Evolutionary conservation across 306 rosid genomes (phyloP).

Genomic region (Gleditsia sinensis): DNA sequence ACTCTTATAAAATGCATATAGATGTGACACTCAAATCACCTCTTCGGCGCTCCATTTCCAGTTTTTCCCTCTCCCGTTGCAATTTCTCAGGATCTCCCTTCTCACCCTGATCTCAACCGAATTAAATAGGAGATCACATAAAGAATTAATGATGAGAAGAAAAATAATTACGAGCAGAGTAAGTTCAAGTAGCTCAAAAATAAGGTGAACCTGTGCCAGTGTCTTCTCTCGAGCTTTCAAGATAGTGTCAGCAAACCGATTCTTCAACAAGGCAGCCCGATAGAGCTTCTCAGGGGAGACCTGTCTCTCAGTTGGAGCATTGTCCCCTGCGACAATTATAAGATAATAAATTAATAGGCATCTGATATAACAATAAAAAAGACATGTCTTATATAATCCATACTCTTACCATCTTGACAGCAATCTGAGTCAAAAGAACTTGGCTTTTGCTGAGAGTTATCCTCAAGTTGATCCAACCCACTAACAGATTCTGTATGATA

Average conservation of each 20-base stretch:
- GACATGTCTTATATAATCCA: conserved; percentile 6
- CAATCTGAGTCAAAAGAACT: conserved; percentile 53
- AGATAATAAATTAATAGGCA: conserved; percentile 32
- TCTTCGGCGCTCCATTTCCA: conserved; percentile 71
- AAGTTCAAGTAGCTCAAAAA: conserved; percentile 26
- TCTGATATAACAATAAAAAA: conserved; percentile 17
- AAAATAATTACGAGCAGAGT: conserved; percentile 10
- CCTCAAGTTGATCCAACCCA: conserved; percentile 77
- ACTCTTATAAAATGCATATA: conserved; percentile 8
- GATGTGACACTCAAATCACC: conserved; percentile 36
- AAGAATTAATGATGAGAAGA: conserved; percentile 20
- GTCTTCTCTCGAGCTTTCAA: conserved; percentile 85
- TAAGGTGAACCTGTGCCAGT: conserved; percentile 58
- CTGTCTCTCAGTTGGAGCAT: conserved; percentile 65
- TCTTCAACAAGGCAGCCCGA: conserved; percentile 73
- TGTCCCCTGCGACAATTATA: conserved; percentile 54
- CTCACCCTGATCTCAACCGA: conserved; percentile 61
- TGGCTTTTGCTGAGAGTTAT: conserved; percentile 59
- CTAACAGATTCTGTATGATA: conserved; percentile 57
- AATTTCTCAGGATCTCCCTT: conserved; percentile 85
- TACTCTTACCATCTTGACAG: conserved; percentile 67
- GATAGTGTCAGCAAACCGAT: conserved; percentile 80
- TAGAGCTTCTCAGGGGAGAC: conserved; percentile 70
- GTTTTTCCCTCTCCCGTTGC: conserved; percentile 68
- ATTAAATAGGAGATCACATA: conserved; percentile 33